Evolutionary conservation across 352 stramenopile genomes (phyloP).

Genomic region (Phytophthora agathidicida): DNA sequence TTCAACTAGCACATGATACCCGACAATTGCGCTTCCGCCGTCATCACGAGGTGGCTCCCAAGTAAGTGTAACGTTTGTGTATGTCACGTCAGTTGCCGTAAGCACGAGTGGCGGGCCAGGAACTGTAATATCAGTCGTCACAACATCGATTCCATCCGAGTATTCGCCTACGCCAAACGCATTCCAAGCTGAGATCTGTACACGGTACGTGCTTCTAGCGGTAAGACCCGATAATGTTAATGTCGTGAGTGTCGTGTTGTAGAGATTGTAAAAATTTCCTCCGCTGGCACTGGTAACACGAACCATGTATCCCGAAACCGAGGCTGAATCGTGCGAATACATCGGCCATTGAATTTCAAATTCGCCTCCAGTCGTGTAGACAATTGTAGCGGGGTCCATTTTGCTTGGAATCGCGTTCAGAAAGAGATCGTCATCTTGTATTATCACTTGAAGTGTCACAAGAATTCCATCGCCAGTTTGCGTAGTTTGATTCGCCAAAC

Average conservation of each 20-base stretch:
- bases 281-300: constrained; percentile 22
- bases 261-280: constrained; percentile 38
- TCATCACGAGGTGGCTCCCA: constrained; percentile 47
- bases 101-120: constrained; percentile 37
- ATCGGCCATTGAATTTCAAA: constrained; percentile 45
- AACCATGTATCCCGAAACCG: constrained; percentile 43
- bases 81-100: background rate
- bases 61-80: constrained; percentile 29
- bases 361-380: constrained; percentile 50
- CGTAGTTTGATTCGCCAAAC: constrained; percentile 24
- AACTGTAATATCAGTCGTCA: constrained; percentile 38
- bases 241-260: constrained; percentile 37
- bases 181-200: constrained; percentile 61
- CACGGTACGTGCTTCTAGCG: constrained; percentile 33
- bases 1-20: constrained; percentile 22
- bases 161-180: constrained; percentile 47
- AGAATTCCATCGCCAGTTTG: constrained; percentile 7
- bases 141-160: constrained; percentile 17
- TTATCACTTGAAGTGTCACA: constrained; percentile 34
- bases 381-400: constrained; percentile 11
- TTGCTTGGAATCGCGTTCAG: constrained; percentile 29
- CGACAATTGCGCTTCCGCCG: constrained; percentile 38
- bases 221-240: constrained; percentile 53
- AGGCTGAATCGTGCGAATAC: background rate
- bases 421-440: constrained; percentile 61